A percentile compares a stretch with the other conserved stretches of the same genome.
phyloP scores from a whole-genome alignment of 108 stramenopile species.

The Cyclotella atomus region DNA sequence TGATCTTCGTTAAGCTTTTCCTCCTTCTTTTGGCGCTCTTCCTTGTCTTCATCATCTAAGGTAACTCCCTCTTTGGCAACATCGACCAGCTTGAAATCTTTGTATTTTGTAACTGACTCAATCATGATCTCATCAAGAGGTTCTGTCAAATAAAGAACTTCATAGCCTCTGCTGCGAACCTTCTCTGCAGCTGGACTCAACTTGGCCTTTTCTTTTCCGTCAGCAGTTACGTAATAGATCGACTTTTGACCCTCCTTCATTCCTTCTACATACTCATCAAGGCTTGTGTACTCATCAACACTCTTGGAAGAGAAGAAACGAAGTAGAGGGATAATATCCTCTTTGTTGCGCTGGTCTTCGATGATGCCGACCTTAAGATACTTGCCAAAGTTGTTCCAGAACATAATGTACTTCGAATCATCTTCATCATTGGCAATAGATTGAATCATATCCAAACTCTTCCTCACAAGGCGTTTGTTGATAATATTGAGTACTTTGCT shows the following conservation, averaged over 20 bases:
- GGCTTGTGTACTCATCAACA: conserved; percentile 80
- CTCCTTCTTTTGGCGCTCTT: conserved; percentile 91
- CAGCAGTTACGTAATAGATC: conserved; percentile 97
- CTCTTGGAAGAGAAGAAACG: conserved; percentile 89
- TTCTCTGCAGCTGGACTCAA: conserved; percentile 95
- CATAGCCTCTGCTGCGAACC: conserved; percentile 84
- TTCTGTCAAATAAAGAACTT: conserved; percentile 93
- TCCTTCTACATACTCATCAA: conserved; percentile 87
- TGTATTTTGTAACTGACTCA: conserved; percentile 86
- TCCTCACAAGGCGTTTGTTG: conserved; percentile 97
- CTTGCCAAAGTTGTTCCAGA: conserved; percentile 98
- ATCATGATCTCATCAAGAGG: conserved; percentile 97
- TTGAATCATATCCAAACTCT: conserved; percentile 94
- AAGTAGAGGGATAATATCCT: conserved; percentile 84
- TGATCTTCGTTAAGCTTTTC: conserved; percentile 69
- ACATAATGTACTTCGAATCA: conserved; percentile 71
- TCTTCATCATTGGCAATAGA: conserved; percentile 87
- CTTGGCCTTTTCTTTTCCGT: conserved; percentile 76
- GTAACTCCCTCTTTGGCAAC: conserved; percentile 91
- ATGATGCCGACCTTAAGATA: conserved; percentile 96
- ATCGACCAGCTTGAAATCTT: conserved; percentile 85
- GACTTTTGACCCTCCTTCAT: conserved; percentile 94
- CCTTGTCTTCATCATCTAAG: conserved; percentile 86
- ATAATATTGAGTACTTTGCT: conserved; percentile 95
- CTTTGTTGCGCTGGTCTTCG: conserved; percentile 90